A percentile compares a stretch with the other conserved stretches of the same genome.
phyloP scores from a whole-genome alignment of 371 early-diverging fungal genomes.

The Mucor racemosus region DNA sequence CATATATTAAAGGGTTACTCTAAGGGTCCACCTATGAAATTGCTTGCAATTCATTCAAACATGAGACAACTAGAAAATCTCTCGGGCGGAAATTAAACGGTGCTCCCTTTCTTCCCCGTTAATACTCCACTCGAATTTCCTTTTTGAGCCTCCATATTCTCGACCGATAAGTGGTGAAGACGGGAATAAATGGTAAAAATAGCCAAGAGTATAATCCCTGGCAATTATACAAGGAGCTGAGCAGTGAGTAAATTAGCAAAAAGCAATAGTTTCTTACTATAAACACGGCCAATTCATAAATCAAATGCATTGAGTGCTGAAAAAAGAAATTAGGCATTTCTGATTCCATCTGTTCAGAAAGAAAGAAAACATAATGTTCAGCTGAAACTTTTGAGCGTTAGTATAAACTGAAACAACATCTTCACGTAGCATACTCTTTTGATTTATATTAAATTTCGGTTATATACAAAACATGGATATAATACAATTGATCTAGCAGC shows the following conservation, averaged over 20 bases:
- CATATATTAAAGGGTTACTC: background rate
- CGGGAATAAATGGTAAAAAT: slow-evolving; percentile 2
- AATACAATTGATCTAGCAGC: too few relatives aligned
- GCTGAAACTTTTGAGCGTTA: background rate
- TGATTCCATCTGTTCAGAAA: background rate
- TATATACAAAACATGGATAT: too few relatives aligned
- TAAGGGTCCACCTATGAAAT: background rate
- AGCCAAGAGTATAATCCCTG: background rate
- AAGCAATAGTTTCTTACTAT: background rate
- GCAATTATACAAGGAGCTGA: background rate
- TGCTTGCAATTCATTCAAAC: background rate
- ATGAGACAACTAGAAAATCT: background rate
- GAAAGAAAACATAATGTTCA: background rate
- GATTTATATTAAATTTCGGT: too few relatives aligned
- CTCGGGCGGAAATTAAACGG: background rate
- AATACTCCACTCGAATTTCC: background rate
- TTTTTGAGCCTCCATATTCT: background rate
- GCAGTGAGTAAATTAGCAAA: background rate
- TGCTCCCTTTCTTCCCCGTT: background rate
- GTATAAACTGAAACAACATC: background rate
- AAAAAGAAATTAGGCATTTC: background rate
- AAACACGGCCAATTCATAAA: background rate
- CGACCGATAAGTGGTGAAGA: background rate
- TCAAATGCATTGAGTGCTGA: background rate
- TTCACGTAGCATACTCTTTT: too few relatives aligned